Base-by-base conservation (phyloP, 2,329 filamentous ascomycete genomes). In the Hymenoscyphus fraxineus region DNA sequence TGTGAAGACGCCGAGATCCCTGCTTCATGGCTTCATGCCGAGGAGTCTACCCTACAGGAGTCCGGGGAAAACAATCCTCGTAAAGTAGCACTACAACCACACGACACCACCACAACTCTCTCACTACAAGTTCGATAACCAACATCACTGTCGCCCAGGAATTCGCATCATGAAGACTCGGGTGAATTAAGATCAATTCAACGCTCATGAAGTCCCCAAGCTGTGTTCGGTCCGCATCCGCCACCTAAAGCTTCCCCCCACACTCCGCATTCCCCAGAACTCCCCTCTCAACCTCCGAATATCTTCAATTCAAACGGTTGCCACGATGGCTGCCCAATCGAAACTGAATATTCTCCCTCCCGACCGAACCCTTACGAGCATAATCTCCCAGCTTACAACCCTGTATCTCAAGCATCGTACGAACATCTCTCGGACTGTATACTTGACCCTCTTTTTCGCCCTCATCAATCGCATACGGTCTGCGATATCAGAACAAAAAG, bases 401-500 rank as follows among this genome's bases (percentile, higher is more conserved):
- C 83, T 92, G 59, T 97, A 97, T 78, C 82, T 94, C 68, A 83
- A 85, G 67, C 88, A 96, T 78, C 91, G 93, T 71, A 92, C 88
- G 60, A 86, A 86, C 70, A 93, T 97, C 77, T 94, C 92, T 27
- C 89, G 91, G 73, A 87, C 87, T 68, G 86, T 96, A 71, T 96
- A 96, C 80, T 81, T 96, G 67, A 88, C 92, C 35, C 84, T 97
- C 70, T 86, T 91, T 71, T 80, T 94, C 70, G 88, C 92, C 58
- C 86, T 97, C 66, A 82, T 89, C 66, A 93, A 96, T 77, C 92
- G 95, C 72, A 88, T 98, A 62, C 92, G 93, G 72, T 88, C 92
- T 84, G 93, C 94, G 72, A 89, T 98, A 74, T 88, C 90, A 65
- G 93, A 97, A 76, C 95, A 98, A 77, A 97, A 96, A 77, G 91